phyloP scores from a whole-genome alignment of 2,329 filamentous ascomycete genomes.

The Fusarium azukiicola region DNA sequence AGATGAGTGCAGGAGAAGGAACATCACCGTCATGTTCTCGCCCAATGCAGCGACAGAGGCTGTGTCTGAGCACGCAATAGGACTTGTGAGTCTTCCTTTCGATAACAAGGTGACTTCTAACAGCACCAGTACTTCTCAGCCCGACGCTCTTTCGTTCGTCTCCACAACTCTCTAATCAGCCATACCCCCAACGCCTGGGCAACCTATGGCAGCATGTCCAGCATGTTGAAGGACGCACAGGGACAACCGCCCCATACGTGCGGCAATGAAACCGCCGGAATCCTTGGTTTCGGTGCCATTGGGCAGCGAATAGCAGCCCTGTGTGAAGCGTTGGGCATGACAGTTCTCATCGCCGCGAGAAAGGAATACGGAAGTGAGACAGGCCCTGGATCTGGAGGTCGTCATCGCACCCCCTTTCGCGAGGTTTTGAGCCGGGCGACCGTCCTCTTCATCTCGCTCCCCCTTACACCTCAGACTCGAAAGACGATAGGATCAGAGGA shows the following conservation, averaged over 20 bases:
- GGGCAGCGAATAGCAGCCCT: slow-evolving; percentile 5
- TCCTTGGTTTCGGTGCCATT: slow-evolving; percentile 4
- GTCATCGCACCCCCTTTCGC: slow-evolving; percentile 1
- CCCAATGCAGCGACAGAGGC: slow-evolving; percentile 15
- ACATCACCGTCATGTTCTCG: slow-evolving; percentile 15
- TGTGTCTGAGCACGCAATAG: slow-evolving; percentile 19
- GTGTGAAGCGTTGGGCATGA: slow-evolving; percentile 19
- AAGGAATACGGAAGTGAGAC: background rate
- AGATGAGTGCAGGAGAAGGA: slow-evolving; percentile 14
- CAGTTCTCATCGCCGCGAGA: slow-evolving; percentile 15
- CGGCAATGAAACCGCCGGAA: slow-evolving; percentile 2
- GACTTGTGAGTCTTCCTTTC: background rate
- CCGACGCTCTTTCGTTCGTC: background rate
- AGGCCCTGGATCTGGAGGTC: background rate
- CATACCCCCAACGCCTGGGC: slow-evolving; percentile 8
- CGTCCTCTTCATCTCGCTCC: slow-evolving; percentile 5
- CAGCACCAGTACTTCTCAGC: slow-evolving; percentile 7
- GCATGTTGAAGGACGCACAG: background rate
- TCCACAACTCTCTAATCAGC: background rate
- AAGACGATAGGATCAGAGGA: slow-evolving; percentile 7
- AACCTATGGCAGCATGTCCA: slow-evolving; percentile 18
- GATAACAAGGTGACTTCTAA: background rate
- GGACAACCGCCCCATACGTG: slow-evolving; percentile 15
- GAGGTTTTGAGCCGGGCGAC: slow-evolving; percentile 12
- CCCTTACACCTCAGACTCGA: background rate